phyloP scores from a whole-genome alignment of 1,284 basidiomycete genomes.

The Omphalotus olearius region DNA sequence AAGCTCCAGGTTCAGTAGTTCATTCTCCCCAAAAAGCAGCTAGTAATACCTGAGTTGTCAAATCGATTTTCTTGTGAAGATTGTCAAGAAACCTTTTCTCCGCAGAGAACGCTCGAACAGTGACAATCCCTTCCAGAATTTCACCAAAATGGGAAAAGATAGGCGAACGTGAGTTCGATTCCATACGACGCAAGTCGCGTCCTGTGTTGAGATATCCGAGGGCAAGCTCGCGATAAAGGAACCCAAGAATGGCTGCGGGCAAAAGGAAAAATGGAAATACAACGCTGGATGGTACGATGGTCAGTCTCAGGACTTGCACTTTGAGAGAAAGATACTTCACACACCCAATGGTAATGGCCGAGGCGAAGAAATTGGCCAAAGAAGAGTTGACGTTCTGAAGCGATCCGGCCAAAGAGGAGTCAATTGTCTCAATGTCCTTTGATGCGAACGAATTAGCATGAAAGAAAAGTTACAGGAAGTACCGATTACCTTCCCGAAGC shows the following conservation, averaged over 20 bases:
- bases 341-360: constrained; percentile 59
- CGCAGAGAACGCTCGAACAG: constrained; percentile 87
- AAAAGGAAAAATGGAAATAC: constrained; percentile 74
- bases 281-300: constrained; percentile 30
- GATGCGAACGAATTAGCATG: neutral
- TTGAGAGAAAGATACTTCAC: constrained; percentile 17
- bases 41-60: constrained; percentile 52
- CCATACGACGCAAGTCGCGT: constrained; percentile 75
- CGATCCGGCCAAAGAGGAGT: constrained; percentile 64
- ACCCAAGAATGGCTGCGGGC: constrained; percentile 64
- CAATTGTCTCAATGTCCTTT: constrained; percentile 74
- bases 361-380: constrained; percentile 67
- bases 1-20: neutral
- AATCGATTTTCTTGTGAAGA: constrained; percentile 63
- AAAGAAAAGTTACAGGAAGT: too few relatives aligned
- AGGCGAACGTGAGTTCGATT: constrained; percentile 67
- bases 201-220: constrained; percentile 76
- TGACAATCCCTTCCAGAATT: constrained; percentile 73
- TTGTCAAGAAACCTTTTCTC: constrained; percentile 77
- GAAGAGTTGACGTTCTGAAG: constrained; percentile 72
- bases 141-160: constrained; percentile 81
- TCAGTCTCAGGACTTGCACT: neutral
- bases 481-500: constrained; percentile 49
- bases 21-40: neutral
- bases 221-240: constrained; percentile 57